phyloP scores from a whole-genome alignment of 495 filamentous ascomycete genomes.

The Aspergillus sparsus region DNA sequence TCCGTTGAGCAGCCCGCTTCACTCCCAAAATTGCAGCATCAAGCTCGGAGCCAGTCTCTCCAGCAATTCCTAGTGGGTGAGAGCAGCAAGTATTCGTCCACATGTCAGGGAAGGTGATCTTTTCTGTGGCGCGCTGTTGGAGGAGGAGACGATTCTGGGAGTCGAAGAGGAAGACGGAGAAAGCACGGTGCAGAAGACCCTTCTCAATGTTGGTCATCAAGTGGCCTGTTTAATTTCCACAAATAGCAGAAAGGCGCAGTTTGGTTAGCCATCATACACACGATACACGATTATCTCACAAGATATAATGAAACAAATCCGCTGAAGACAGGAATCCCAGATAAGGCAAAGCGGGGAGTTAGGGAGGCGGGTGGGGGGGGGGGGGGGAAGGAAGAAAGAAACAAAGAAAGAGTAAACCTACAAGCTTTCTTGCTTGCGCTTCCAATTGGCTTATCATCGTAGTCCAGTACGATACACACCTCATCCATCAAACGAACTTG shows the following conservation, averaged over 20 bases:
- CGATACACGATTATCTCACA: too few species aligned
- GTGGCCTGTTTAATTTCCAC: slow-evolving; percentile 62
- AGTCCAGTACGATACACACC: slow-evolving; percentile 94
- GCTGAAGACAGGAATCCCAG: background rate
- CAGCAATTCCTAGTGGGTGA: slow-evolving; percentile 87
- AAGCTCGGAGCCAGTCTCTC: slow-evolving; percentile 84
- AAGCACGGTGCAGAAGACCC: slow-evolving; percentile 93
- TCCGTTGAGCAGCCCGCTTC: slow-evolving; percentile 86
- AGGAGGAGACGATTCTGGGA: slow-evolving; percentile 83
- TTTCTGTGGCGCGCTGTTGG: slow-evolving; percentile 93
- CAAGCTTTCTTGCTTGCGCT: slow-evolving; percentile 98
- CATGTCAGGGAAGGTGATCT: slow-evolving; percentile 99
- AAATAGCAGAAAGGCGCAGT: too few species aligned
- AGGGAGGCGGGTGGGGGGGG: background rate
- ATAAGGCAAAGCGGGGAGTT: background rate
- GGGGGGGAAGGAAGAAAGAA: too few species aligned
- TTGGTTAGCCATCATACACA: too few species aligned
- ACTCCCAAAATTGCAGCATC: slow-evolving; percentile 79
- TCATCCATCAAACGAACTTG: slow-evolving; percentile 99
- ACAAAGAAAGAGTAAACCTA: slow-evolving; percentile 46
- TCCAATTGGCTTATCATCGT: slow-evolving; percentile 90
- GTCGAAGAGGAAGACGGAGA: slow-evolving; percentile 97
- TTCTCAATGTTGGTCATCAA: slow-evolving; percentile 97
- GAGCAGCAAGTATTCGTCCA: slow-evolving; percentile 99
- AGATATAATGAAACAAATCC: background rate